phyloP scores from a whole-genome alignment of 257 asterid species.

The Catharanthus roseus region DNA sequence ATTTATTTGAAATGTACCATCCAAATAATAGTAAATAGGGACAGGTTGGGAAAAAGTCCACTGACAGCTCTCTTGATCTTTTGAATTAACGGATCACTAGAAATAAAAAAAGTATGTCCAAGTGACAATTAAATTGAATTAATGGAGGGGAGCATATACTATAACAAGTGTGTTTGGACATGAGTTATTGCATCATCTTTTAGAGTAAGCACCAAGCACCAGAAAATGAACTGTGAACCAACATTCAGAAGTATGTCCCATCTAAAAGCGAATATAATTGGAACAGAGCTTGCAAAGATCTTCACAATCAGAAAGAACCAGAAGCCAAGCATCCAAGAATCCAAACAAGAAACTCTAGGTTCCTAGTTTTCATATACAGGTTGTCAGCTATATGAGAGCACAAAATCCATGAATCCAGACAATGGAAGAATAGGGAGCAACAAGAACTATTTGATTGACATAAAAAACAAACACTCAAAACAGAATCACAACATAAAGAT shows the following conservation, averaged over 20 bases:
- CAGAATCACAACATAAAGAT: slow-evolving; percentile 18
- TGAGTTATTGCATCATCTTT: background rate
- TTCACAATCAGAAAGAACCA: background rate
- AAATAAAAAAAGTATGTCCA: no score
- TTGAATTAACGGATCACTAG: no score
- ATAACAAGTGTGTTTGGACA: background rate
- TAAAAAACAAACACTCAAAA: background rate
- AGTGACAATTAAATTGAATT: no score
- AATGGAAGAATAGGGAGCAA: background rate
- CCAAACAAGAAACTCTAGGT: background rate
- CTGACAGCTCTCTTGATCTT: no score
- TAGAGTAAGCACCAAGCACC: background rate
- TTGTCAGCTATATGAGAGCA: background rate
- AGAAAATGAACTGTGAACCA: background rate
- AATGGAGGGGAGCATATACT: no score
- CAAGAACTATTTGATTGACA: background rate
- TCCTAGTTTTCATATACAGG: background rate
- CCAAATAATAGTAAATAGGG: no score
- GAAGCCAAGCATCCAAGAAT: background rate
- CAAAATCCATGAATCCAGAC: background rate
- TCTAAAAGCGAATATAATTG: background rate
- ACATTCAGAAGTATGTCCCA: no score
- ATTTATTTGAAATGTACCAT: no score
- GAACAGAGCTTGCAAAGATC: background rate
- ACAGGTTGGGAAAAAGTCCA: no score